Base-by-base conservation (phyloP, 106 monocot genomes). In the Agapanthus africanus region DNA sequence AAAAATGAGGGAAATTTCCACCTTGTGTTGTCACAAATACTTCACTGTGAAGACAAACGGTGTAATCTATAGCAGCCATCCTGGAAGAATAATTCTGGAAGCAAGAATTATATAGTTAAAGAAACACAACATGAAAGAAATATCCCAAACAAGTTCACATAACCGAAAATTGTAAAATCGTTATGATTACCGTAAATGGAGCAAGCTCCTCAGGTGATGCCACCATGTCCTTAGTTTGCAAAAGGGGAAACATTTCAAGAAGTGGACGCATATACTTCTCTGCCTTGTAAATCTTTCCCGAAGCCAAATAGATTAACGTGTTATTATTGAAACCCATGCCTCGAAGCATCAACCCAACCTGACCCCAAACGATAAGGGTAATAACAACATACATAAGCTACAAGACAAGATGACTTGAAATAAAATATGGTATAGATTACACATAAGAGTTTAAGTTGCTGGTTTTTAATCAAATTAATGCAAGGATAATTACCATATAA, bases 1-100 rank as follows among this genome's bases (percentile, higher is more conserved):
- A 71, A 65, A 99, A 80, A 49, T 99, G 97, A 56, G 97, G 92
- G 60, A 99, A 99, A 54, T 99, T 99, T 65, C 97, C 97, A 56
- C 97, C 97, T 87, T 99, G 97, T 31, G 97, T 99, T 27, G 92
- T 87, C 70, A 99, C 90, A 81, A 99, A 99, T 37, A 99, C 92
- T 81, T 99, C 97, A 69, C 97, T 87, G 44, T 90, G 86, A 75
- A 99, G 89, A 63, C 92, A 99, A 30, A 99, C 97, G 49, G 76
- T 87, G 71, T 97, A 97, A 70, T 97, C 97, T 72, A 97, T 77
- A 49, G 97, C 97, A 65, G 97, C 97, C 97, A 97, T 82, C 71
- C 92, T 86, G 61, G 97, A 99, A 44, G 92, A 99, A 67, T 79
- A 87, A 59, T 99, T 99, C 97, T 99, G 77, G 5, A 71, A 62